Base-by-base conservation (phyloP, 257 asterid species). In the Nicotiana benthamiana region DNA sequence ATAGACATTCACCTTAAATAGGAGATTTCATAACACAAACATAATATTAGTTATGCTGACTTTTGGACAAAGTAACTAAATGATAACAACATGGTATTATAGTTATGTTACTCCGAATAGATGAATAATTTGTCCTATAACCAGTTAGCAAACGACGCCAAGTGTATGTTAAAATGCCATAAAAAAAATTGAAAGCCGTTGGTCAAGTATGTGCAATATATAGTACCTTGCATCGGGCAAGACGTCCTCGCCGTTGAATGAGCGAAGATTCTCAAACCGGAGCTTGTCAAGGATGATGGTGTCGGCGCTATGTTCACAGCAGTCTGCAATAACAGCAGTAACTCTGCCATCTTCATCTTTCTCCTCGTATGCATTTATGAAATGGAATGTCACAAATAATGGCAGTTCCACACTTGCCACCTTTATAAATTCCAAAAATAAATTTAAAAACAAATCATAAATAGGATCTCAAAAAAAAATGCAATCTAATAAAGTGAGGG, bases 351-450 rank as follows among this genome's bases (percentile, higher is more conserved):
- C 95, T 63, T 90, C 93, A 9, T 96, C 99, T 84, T 65, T 90
- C 90, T 96, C 99, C 81, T 96, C 99, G 82, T 96, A 96, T 0
- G 98, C 98, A 65, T 96, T 96, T 67, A 96, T 96, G 92, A 91
- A 96, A 83, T 96, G 98, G 88, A 96, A 96, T 20, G 94, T 90
- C 24, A 96, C 94, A 13, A 15, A 96, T 3, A 94, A 51, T 20
- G 99, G 99, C 79, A 96, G 98, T 87, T 96, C 98, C 34, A 94
- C 99, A 34, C 97, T 96, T 56, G 97, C 93, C 85, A 94, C 99
- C 99, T 96, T 85, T 48, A 36, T 2, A 76, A 61, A 80, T 43
- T 80, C 40, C 43, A 22, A 36, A 68, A 51, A 34, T 8, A 28
- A 4, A 56, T 20, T 28, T 1, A 28, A 28, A 28, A 28, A 28